phyloP scores from a whole-genome alignment of 2,329 filamentous ascomycete species.

The Hansfordia pulvinata region DNA sequence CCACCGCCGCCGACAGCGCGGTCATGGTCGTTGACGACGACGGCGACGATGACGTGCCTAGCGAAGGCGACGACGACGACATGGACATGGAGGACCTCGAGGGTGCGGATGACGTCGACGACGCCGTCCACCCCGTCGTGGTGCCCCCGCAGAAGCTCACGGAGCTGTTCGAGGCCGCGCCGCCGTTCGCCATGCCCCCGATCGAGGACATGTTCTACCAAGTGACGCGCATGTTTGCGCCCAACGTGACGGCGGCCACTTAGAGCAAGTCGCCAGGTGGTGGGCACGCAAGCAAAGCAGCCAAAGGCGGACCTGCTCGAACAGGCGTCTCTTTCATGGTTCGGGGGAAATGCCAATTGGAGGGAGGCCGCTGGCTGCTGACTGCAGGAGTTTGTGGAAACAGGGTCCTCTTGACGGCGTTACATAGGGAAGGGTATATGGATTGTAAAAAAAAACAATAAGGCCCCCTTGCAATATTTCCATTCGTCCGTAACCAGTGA shows the following conservation, averaged over 20 bases:
- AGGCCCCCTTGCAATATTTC: too few relatives aligned
- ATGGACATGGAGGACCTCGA: constrained; percentile 32
- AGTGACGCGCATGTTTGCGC: constrained; percentile 50
- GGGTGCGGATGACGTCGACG: constrained; percentile 31
- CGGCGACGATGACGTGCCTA: constrained; percentile 21
- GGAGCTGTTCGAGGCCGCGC: constrained; percentile 55
- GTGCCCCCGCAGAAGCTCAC: constrained; percentile 56
- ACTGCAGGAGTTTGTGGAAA: too few relatives aligned
- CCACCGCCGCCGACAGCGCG: constrained; percentile 13
- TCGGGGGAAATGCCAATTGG: too few relatives aligned
- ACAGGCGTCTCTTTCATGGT: too few relatives aligned
- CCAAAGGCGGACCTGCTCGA: too few relatives aligned
- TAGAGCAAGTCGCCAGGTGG: too few relatives aligned
- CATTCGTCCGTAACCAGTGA: too few relatives aligned
- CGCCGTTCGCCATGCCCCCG: constrained; percentile 55
- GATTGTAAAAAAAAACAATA: too few relatives aligned
- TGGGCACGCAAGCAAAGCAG: too few relatives aligned
- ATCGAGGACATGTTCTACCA: constrained; percentile 66
- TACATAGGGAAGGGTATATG: too few relatives aligned
- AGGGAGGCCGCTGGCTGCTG: too few relatives aligned
- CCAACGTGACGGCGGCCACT: constrained; percentile 31
- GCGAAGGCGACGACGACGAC: constrained; percentile 28
- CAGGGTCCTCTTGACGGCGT: too few relatives aligned
- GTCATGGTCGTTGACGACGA: constrained; percentile 24
- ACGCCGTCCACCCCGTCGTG: constrained; percentile 41